Evolutionary conservation across 2,329 filamentous ascomycete species (phyloP).

Genomic region (Hypoxylon sp.): DNA sequence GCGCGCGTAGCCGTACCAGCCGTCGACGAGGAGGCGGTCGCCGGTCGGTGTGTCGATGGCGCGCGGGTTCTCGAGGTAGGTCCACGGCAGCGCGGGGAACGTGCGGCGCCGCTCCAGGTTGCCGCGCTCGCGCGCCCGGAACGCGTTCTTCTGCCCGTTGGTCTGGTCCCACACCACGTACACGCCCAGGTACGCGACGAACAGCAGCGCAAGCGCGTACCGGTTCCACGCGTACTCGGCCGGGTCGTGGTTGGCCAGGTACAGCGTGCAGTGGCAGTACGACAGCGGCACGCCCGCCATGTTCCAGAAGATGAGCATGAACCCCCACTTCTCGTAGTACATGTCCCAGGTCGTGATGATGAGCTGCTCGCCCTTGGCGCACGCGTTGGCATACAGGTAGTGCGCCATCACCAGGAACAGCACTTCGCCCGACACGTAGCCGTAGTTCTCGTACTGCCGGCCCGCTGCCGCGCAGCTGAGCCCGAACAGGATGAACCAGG

Average conservation of each 20-base stretch:
- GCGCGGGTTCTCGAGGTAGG: slow-evolving; percentile 80
- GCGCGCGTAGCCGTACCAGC: slow-evolving; percentile 81
- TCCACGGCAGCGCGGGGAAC: slow-evolving; percentile 92
- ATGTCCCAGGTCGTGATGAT: slow-evolving; percentile 94
- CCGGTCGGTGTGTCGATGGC: slow-evolving; percentile 76
- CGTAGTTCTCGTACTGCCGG: slow-evolving; percentile 83
- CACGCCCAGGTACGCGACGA: slow-evolving; percentile 75
- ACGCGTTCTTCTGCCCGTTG: slow-evolving; percentile 94
- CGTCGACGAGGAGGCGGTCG: slow-evolving; percentile 81
- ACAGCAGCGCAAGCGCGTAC: slow-evolving; percentile 70
- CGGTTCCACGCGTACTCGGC: slow-evolving; percentile 79
- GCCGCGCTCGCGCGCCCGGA: slow-evolving; percentile 81
- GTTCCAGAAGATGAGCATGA: slow-evolving; percentile 99
- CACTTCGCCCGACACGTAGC: slow-evolving; percentile 86
- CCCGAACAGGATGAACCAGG: slow-evolving; percentile 90
- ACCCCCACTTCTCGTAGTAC: slow-evolving; percentile 97
- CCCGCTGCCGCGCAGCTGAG: slow-evolving; percentile 78
- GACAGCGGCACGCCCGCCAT: slow-evolving; percentile 87
- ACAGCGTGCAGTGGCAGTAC: slow-evolving; percentile 94
- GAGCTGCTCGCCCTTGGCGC: slow-evolving; percentile 89
- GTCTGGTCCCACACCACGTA: slow-evolving; percentile 94
- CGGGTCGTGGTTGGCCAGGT: slow-evolving; percentile 83
- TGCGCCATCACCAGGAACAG: slow-evolving; percentile 87
- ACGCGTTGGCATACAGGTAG: slow-evolving; percentile 91
- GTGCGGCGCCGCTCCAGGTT: slow-evolving; percentile 74